phyloP scores from a whole-genome alignment of 768 basidiomycete species.

The Harrya chromipes region DNA sequence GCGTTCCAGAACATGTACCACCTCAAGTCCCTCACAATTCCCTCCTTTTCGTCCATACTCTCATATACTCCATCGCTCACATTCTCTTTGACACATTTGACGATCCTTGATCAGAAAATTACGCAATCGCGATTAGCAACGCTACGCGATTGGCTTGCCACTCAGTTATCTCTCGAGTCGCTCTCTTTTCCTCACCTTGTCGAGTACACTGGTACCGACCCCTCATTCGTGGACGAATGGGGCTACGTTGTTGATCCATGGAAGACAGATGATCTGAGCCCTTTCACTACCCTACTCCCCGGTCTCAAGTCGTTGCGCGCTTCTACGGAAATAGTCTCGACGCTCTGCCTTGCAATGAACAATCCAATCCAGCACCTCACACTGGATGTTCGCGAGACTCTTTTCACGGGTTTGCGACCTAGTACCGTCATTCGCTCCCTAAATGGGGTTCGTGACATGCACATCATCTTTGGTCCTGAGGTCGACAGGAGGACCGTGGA shows the following conservation, averaged over 20 bases:
- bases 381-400: conserved; percentile 25
- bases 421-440: conserved; percentile 26
- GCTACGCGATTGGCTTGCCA: conserved; percentile 23
- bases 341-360: conserved; percentile 16
- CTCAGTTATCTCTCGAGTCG: conserved; percentile 25
- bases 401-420: conserved; percentile 30
- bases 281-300: conserved; percentile 17
- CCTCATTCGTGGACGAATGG: conserved; percentile 12
- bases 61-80: conserved; percentile 15
- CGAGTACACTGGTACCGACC: conserved; percentile 8
- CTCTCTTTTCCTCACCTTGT: conserved; percentile 27
- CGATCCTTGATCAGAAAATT: conserved; percentile 27
- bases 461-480: conserved; percentile 28
- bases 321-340: conserved; percentile 22
- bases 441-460: conserved; percentile 28
- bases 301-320: conserved; percentile 26
- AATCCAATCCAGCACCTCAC: conserved; percentile 21
- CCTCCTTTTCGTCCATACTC: conserved; percentile 24
- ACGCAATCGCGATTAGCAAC: conserved; percentile 20
- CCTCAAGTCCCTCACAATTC: conserved; percentile 26
- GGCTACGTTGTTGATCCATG: background rate
- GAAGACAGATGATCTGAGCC: background rate
- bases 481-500: conserved; percentile 34
- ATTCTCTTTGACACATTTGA: conserved; percentile 24
- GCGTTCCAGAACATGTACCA: conserved; percentile 31